A percentile compares a stretch with the other conserved stretches of the same genome.
Conservation (phyloP, 805 yeast genomes). For the Zygoascus flipseniorum region DNA sequence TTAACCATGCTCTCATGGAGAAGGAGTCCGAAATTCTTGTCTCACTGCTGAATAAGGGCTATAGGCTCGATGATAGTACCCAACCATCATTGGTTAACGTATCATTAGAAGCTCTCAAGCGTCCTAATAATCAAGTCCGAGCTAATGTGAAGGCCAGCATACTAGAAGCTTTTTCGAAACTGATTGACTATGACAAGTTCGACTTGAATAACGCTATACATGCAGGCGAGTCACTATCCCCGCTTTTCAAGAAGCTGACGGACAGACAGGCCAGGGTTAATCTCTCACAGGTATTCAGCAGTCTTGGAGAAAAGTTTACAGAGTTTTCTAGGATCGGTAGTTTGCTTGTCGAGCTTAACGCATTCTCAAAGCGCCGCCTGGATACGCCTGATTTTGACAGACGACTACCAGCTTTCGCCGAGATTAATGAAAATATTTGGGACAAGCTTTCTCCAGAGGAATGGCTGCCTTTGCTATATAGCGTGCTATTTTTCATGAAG, state of each 20-base stretch:
- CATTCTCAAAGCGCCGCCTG: constrained; percentile 53
- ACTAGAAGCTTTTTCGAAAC: constrained; percentile 45
- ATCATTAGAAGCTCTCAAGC: constrained; percentile 51
- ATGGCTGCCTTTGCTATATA: constrained; percentile 74
- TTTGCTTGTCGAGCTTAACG: constrained; percentile 58
- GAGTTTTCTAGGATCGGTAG: constrained; percentile 38
- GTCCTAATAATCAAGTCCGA: constrained; percentile 45
- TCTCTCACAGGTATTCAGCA: constrained; percentile 50
- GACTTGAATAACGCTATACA: constrained; percentile 12
- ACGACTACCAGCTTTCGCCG: constrained; percentile 58
- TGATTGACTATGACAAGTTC: constrained; percentile 35
- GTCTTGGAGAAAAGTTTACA: constrained; percentile 46
- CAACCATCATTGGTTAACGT: constrained; percentile 45
- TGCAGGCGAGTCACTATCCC: constrained; percentile 42
- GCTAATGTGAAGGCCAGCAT: constrained; percentile 47
- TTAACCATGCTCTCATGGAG: constrained; percentile 12
- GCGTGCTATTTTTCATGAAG: constrained; percentile 59
- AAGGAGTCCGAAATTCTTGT: constrained; percentile 18
- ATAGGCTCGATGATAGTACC: constrained; percentile 49
- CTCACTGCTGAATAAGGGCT: constrained; percentile 39
- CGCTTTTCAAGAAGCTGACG: constrained; percentile 47
- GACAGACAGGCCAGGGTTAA: constrained; percentile 56
- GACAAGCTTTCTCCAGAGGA: constrained; percentile 39
- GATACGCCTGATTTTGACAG: constrained; percentile 74
- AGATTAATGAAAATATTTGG: constrained; percentile 50